Evolutionary conservation across 495 filamentous ascomycete genomes (phyloP).

Genomic region (Cetradonia linearis): DNA sequence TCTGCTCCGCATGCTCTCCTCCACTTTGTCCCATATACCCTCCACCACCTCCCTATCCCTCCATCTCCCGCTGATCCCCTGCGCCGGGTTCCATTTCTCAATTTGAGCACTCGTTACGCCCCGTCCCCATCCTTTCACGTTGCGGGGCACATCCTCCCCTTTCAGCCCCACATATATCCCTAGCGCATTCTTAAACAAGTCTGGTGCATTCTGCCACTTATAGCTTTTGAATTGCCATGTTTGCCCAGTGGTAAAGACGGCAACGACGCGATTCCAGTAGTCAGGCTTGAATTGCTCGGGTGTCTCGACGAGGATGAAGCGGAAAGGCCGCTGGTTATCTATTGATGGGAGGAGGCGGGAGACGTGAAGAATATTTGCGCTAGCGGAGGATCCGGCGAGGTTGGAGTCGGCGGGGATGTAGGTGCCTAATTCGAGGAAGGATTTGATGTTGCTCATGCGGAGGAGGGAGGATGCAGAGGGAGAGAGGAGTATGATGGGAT

Average conservation of each 20-base stretch:
- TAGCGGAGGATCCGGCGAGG: constrained; percentile 44
- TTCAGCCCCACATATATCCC: constrained; percentile 89
- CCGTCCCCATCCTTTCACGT: constrained; percentile 73
- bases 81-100: constrained; percentile 64
- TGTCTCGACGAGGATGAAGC: constrained; percentile 90
- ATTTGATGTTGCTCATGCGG: constrained; percentile 93
- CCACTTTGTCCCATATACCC: constrained; percentile 81
- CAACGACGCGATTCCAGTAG: constrained; percentile 93
- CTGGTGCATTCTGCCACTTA: constrained; percentile 82
- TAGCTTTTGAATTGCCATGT: constrained; percentile 98
- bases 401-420: constrained; percentile 70
- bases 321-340: constrained; percentile 59
- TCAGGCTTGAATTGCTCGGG: constrained; percentile 93
- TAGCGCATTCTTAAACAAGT: constrained; percentile 78
- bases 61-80: constrained; percentile 55
- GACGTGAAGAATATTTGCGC: constrained; percentile 71
- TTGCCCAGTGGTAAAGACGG: constrained; percentile 96
- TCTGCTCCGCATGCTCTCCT: constrained; percentile 73
- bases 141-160: constrained; percentile 67
- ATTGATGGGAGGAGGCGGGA: constrained; percentile 67
- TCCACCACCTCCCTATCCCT: constrained; percentile 90
- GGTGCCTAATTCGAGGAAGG: constrained; percentile 78
- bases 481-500: constrained; percentile 96
- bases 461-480: constrained; percentile 96
- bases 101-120: constrained; percentile 64